Conservation (phyloP, 2,329 filamentous ascomycete species). For the Exophiala sp. region DNA sequence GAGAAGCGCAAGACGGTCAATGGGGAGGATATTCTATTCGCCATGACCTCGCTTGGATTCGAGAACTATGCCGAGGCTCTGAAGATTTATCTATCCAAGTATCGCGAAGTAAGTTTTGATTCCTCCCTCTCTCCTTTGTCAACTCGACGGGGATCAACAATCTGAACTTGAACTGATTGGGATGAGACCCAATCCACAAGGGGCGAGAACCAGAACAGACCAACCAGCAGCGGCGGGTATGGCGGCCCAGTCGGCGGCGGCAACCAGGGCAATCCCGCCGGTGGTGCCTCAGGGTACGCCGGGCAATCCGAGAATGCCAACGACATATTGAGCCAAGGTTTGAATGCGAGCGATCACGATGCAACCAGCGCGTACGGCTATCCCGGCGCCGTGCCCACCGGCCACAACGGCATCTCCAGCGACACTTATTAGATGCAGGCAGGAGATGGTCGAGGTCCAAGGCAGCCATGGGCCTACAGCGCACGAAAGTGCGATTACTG, state of each 20-base stretch:
- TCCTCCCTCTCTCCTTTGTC: slow-evolving; percentile 28
- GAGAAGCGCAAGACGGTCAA: slow-evolving; percentile 99
- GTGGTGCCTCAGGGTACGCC: slow-evolving; percentile 34
- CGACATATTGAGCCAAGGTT: slow-evolving; percentile 39
- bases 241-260: slow-evolving; percentile 39
- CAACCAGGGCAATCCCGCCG: slow-evolving; percentile 31
- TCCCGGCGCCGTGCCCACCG: slow-evolving; percentile 43
- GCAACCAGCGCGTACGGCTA: slow-evolving; percentile 42
- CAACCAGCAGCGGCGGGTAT: slow-evolving; percentile 43
- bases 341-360: slow-evolving; percentile 47
- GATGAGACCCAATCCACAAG: slow-evolving; percentile 75
- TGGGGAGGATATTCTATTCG: slow-evolving; percentile 96
- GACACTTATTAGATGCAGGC: slow-evolving; percentile 41
- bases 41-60: slow-evolving; percentile 97
- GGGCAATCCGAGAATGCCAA: slow-evolving; percentile 42
- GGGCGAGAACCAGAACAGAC: slow-evolving; percentile 61
- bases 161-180: slow-evolving; percentile 52
- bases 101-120: slow-evolving; percentile 78
- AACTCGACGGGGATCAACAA: slow-evolving; percentile 37
- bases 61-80: slow-evolving; percentile 98
- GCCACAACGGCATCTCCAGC: slow-evolving; percentile 45
- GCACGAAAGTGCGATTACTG: slow-evolving; percentile 19
- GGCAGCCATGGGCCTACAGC: slow-evolving; percentile 18
- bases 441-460: slow-evolving; percentile 7
- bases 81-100: slow-evolving; percentile 97